Percentiles rank a stretch among this genome's conserved stretches.
Evolutionary conservation across 805 yeast genomes (phyloP).

Genomic region (Candida tammaniensis): DNA sequence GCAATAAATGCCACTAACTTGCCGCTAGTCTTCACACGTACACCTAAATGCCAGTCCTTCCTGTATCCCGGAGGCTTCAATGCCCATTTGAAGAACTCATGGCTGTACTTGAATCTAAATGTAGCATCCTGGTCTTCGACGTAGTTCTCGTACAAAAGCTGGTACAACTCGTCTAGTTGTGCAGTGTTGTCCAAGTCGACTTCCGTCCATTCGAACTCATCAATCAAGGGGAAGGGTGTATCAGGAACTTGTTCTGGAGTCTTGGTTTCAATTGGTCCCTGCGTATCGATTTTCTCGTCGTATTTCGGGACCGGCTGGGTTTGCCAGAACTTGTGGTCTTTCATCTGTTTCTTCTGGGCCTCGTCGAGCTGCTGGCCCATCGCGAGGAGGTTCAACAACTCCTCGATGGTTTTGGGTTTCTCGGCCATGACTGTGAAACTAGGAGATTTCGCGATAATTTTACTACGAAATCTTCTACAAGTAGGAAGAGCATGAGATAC

Average conservation of each 20-base stretch:
- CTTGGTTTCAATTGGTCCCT: constrained; percentile 82
- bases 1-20: constrained; percentile 89
- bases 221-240: constrained; percentile 65
- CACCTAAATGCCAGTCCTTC: constrained; percentile 89
- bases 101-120: constrained; percentile 85
- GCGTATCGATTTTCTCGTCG: constrained; percentile 61
- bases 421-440: constrained; percentile 1
- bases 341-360: constrained; percentile 67
- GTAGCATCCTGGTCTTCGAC: constrained; percentile 93
- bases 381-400: constrained; percentile 53
- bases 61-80: constrained; percentile 91
- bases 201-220: constrained; percentile 87
- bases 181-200: constrained; percentile 54
- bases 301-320: constrained; percentile 91
- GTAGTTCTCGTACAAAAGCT: constrained; percentile 80
- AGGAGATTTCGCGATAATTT: background rate
- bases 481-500: no score
- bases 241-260: constrained; percentile 70
- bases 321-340: constrained; percentile 94
- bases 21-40: constrained; percentile 72
- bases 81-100: constrained; percentile 87
- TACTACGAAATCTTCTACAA: background rate
- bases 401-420: constrained; percentile 42
- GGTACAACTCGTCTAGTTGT: constrained; percentile 75
- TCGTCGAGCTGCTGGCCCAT: constrained; percentile 55